Evolutionary conservation across 2,329 filamentous ascomycete genomes (phyloP), one percentile per base, ranked within the genome.

Genomic region (Alternaria arbusti): DNA sequence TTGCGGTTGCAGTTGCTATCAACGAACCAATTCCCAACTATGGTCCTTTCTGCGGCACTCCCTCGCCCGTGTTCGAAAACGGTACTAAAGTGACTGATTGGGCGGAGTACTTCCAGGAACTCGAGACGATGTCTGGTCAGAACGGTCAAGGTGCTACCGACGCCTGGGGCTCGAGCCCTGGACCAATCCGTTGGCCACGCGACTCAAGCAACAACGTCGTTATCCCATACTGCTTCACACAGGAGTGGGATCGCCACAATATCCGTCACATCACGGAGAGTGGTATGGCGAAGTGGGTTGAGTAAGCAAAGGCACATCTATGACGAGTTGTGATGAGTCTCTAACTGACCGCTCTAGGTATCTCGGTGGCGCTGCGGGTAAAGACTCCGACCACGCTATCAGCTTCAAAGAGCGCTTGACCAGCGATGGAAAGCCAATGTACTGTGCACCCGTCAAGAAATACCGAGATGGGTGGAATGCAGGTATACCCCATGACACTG

Each of bases 401-500:
- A 40, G 52, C 36, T 55, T 55, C 52, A 20, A 45, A 44, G 52
- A 55, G 36, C 36, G n/a, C 23, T 5, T 43, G 23, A 36, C 44
- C 2, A 43, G 23, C 30, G 6, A 23, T 0, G 52, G 36, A 43
- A 55, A 55, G 22, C 20, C 50, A 43, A 43, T 54, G 30, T 54
- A 54, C 22, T 54, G 30, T 10, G 50, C 50, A 11, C 36, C 36
- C 11, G n/a, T 26, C 2, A 43, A 55, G 47, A 51, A 22, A 15
- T 55, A 55, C 22, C 52, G 52, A 23, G 54, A 61, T 12, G 44
- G 52, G 12, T 64, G 57, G 47, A 61, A 64, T 5, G 50, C 40
- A 25, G 40, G 40, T 11, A 22, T 57, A n/a, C 20, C 43, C 3
- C 25, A 57, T 7, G 54, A 64, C 11, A 64, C 30, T 7, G 22